Percentiles rank a stretch among this genome's conserved stretches.
phyloP scores from a whole-genome alignment of 495 filamentous ascomycete species.

The Penicillium simplicissimum region DNA sequence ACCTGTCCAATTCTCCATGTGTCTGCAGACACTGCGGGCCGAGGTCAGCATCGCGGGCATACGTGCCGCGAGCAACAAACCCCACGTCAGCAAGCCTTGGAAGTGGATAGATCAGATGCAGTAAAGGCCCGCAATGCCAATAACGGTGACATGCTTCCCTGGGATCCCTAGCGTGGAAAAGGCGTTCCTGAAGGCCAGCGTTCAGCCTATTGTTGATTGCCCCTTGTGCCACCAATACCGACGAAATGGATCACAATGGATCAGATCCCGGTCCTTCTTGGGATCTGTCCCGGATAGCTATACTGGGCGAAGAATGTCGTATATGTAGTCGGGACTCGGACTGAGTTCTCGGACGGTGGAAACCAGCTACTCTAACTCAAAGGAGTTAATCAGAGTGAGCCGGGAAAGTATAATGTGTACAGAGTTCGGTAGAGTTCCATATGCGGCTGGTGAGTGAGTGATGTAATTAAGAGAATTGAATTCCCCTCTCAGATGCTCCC shows the following conservation, averaged over 20 bases:
- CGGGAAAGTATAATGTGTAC: neutral
- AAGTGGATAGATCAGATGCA: too few relatives aligned
- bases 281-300: neutral
- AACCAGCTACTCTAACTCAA: neutral
- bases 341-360: neutral
- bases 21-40: too few relatives aligned
- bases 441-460: neutral
- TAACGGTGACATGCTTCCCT: neutral
- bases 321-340: too few relatives aligned
- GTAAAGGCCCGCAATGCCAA: too few relatives aligned
- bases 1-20: too few relatives aligned
- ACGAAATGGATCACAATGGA: neutral
- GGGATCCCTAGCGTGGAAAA: neutral
- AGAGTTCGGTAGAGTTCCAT: neutral
- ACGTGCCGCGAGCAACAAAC: too few relatives aligned
- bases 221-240: neutral
- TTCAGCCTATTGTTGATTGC: neutral
- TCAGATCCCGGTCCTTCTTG: neutral
- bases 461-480: neutral
- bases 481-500: neutral
- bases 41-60: too few relatives aligned
- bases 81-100: too few relatives aligned
- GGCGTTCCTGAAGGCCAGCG: neutral
- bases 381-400: neutral
- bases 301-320: neutral